Base-by-base conservation (phyloP, 2,329 filamentous ascomycete species). In the Alternaria incomplexa region DNA sequence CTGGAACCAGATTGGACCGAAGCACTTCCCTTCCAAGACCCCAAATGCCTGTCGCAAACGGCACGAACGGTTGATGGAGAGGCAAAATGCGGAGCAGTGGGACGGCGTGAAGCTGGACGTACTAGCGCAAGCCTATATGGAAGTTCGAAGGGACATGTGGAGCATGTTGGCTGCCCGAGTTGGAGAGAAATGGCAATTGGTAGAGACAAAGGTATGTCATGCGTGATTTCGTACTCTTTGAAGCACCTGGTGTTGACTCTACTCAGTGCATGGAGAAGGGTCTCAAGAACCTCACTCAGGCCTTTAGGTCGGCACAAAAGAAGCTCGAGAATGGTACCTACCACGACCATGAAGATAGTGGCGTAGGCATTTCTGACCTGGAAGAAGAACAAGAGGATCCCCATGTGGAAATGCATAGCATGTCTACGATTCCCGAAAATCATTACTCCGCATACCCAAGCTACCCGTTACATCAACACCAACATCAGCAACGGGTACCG, bases 31-130 rank as follows among this genome's bases (percentile, higher is more conserved):
- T 1, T 85, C 81, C 77, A 97, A 97, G 83, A 86, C 85, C 12
- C 81, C 90, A 62, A 96, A 96, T 77, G 93, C 93, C 17, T 97
- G 93, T 81, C 91, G 93, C 67, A 97, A 97, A 82, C 88, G 93
- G 58, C 93, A 96, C 73, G 93, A 97, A 81, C 87, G 93, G 44
- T 83, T 97, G 68, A 90, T 95, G 85, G 91, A 95, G 81, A 88
- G 90, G 68, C 76, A 84, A 76, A 89, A 89, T 61, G 87, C 89
- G 51, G 90, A 93, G 71, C 91, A 94, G 73, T 96, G 92, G 90
- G 91, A 95, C 72, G 87, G 87, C 20, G 84, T 89, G 69, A 92
- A 92, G 82, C 84, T 94, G 23, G 91, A 95, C 77, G 84, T 85
- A 10, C 83, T 97, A 44, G 91, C 92, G 40, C 88, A 87, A 77